A percentile compares a stretch with the other conserved stretches of the same genome.
phyloP scores from a whole-genome alignment of 1,139 yeast species.

The Entelexis paramagnoliae region DNA sequence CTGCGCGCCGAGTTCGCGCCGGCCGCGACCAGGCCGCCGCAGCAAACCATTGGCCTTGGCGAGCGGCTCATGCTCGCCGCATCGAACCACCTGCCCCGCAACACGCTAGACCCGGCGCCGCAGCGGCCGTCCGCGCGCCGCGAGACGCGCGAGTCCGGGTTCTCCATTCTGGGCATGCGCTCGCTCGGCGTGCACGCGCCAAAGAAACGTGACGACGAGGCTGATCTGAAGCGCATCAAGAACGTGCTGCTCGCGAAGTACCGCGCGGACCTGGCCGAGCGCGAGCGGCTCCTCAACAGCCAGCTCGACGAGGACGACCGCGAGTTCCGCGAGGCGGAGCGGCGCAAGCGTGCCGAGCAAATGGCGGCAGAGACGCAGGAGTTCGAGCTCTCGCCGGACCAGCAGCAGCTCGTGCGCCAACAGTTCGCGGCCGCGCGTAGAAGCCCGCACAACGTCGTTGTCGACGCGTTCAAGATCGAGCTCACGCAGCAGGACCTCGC shows the following conservation, averaged over 20 bases:
- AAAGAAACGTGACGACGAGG: background rate
- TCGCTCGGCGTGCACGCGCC: conserved; percentile 10
- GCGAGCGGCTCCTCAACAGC: conserved; percentile 7
- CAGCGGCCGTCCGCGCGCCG: background rate
- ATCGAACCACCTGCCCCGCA: background rate
- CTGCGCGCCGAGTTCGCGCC: background rate
- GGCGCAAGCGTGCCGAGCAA: background rate
- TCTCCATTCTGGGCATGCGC: conserved; percentile 10
- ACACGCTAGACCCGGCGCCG: conserved; percentile 4
- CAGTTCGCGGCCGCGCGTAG: conserved; percentile 60
- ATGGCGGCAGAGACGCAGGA: conserved; percentile 1
- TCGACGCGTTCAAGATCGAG: conserved; percentile 45
- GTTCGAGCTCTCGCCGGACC: conserved; percentile 10
- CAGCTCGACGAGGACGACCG: conserved; percentile 8
- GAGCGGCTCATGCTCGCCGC: conserved; percentile 1
- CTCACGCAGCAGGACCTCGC: conserved; percentile 55
- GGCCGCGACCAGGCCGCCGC: background rate
- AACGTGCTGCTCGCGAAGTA: conserved; percentile 6
- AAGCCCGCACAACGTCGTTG: conserved; percentile 44
- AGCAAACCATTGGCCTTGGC: background rate
- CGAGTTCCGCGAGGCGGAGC: background rate
- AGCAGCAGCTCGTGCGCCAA: conserved; percentile 48
- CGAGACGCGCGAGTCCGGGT: conserved; percentile 11
- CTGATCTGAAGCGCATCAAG: conserved; percentile 11
- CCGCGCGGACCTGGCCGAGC: conserved; percentile 7